Base-by-base conservation (phyloP, 345 rosid genomes). In the Abelmoschus esculentus region DNA sequence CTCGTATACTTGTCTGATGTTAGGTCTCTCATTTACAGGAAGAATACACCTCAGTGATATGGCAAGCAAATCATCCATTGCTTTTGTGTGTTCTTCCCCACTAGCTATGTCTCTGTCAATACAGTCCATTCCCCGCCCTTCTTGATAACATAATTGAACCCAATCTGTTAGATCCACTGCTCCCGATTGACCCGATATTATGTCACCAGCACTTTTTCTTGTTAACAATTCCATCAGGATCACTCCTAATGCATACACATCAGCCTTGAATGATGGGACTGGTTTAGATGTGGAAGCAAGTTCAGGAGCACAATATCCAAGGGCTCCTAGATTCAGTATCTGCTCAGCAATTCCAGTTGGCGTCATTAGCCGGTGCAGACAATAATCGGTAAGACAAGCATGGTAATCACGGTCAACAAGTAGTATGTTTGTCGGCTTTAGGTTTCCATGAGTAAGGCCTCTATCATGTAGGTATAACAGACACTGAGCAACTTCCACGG, bases 111-210 rank as follows among this genome's bases (percentile, higher is more conserved):
- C 98, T 69, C 97, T 81, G 77, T 93, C 97, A 6, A 93, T 80
- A 60, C 98, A 93, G 69, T 91, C 97, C 95, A 85, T 83, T 72
- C 90, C 86, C 50, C 97, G 78, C 19, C 96, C 98, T 85, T 91
- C 98, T 76, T 86, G 85, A 75, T 91, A 86, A 40, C 95, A 93
- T 19, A 91, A 73, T 69, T 84, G 75, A 49, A 93, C 92, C 98
- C 98, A 93, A 70, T 91, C 97, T 0, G 91, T 86, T 26, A 93
- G 88, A 72, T 93, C 97, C 6, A 93, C 97, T 0, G 96, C 98
- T 62, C 98, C 97, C 1, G 97, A 85, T 61, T 89, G 97, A 50
- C 98, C 98, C 2, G 96, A 93, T 70, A 93, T 91, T 75, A 93
- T 93, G 78, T 93, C 98, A 17, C 98, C 95, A 0, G 98, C 98